Base-by-base conservation (phyloP, 345 rosid species). In the Lagerstroemia speciosa region DNA sequence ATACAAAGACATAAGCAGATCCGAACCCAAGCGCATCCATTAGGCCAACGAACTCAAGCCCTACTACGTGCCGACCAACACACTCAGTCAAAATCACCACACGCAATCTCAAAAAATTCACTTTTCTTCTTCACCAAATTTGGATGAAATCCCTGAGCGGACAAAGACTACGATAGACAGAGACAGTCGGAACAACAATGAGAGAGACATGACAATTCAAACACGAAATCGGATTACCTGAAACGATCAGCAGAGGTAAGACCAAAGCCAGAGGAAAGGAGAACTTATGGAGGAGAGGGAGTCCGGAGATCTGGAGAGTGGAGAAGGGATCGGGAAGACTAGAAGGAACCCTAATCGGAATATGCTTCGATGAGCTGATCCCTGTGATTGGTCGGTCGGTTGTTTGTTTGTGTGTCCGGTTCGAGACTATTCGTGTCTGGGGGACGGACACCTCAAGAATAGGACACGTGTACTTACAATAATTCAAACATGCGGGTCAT, bases 291-390 rank as follows among this genome's bases (percentile, higher is more conserved):
- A 19, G 60, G 58, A n/a, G 27, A 1, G 48, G 10, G 29, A 0
- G 29, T 3, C 2, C 22, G 11, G 67, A 67, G 69, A 67, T 67
- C 34, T n/a, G 68, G 20, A 65, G 68, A 27, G n/a, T 0, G 15
- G 22, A 66, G 26, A 22, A 22, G 53, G 55, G 36, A 65, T 29
- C 26, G 50, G 24, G 64, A 34, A 32, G 71, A 27, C 11, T 15
- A 17, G 40, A 58, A 57, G 20, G 38, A 69, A 69, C 53, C 72
- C 72, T 69, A 58, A 69, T 38, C 14, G 55, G 65, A 60, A 69
- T 58, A 58, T 58, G 60, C 55, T 48, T 48, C 55, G 6, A 48
- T 48, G n/a, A 20, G 55, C 1, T 0, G 55, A 48, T 20, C 12
- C 60, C 3, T n/a, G 14, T 24, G 60, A 53, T 53, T 53, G 29